A percentile compares a stretch with the other conserved stretches of the same genome.
phyloP scores from a whole-genome alignment of 2,329 filamentous ascomycete species.

The Fusarium tupiense region DNA sequence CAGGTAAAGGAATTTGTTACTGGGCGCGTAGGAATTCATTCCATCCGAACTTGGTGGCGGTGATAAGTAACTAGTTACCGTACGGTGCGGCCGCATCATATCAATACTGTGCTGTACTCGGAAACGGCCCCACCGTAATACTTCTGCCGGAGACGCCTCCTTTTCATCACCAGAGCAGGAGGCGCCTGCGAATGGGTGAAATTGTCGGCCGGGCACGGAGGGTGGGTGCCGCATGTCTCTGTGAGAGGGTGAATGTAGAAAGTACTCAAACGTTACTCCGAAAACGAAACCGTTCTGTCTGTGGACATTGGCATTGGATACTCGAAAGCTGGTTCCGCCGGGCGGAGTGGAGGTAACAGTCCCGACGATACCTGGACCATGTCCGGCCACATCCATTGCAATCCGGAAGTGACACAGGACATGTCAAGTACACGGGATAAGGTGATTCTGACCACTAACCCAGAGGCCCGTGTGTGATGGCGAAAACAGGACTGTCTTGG shows the following conservation, averaged over 20 bases:
- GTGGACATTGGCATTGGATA: constrained; percentile 1
- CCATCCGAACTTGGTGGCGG: neutral
- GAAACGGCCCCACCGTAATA: constrained; percentile 33
- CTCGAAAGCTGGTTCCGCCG: constrained; percentile 10
- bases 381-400: constrained; percentile 5
- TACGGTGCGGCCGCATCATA: constrained; percentile 13
- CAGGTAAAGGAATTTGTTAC: neutral
- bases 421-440: neutral
- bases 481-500: neutral
- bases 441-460: constrained; percentile 10
- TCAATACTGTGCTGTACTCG: constrained; percentile 17
- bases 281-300: neutral
- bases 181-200: constrained; percentile 5
- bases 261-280: neutral
- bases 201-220: constrained; percentile 18
- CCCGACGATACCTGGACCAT: constrained; percentile 33
- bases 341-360: constrained; percentile 23
- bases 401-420: constrained; percentile 14
- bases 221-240: constrained; percentile 4
- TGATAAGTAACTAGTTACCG: neutral
- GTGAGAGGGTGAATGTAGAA: constrained; percentile 9
- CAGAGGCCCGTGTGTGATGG: neutral
- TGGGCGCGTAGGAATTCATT: neutral
- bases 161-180: constrained; percentile 14
- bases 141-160: constrained; percentile 27